Percentiles rank a stretch among this genome's conserved stretches.
Conservation (phyloP, 768 basidiomycete species). For the Epithele typhae region DNA sequence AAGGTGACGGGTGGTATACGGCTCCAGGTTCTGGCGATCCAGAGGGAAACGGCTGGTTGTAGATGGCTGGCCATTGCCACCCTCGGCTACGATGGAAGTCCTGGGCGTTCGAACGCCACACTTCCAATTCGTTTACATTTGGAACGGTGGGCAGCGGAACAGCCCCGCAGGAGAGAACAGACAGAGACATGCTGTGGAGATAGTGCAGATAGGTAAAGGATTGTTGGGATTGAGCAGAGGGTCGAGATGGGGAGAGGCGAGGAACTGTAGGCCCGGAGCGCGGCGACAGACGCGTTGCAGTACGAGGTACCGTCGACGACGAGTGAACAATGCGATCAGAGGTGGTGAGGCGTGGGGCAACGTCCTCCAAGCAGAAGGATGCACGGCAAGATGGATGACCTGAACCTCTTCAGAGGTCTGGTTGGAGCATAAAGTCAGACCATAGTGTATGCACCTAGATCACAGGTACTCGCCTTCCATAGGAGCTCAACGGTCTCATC, state of each 20-base stretch:
- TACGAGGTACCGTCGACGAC: neutral
- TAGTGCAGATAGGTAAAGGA: constrained; percentile 5
- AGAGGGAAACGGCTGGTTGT: constrained; percentile 35
- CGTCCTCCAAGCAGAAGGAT: constrained; percentile 69
- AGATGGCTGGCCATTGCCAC: constrained; percentile 39
- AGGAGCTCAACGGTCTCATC: constrained; percentile 60
- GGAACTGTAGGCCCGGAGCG: no score
- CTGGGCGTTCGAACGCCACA: constrained; percentile 18
- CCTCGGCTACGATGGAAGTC: constrained; percentile 30
- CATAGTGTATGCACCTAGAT: constrained; percentile 4
- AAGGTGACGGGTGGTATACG: constrained; percentile 28
- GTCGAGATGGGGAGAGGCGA: no score
- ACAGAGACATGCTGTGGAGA: constrained; percentile 6
- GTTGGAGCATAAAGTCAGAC: constrained; percentile 3
- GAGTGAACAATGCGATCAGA: neutral
- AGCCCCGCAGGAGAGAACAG: constrained; percentile 1
- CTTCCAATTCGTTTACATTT: constrained; percentile 3
- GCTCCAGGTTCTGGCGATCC: constrained; percentile 23
- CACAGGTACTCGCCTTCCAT: constrained; percentile 54
- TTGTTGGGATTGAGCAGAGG: no score
- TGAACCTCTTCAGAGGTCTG: constrained; percentile 56
- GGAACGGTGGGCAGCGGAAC: constrained; percentile 4
- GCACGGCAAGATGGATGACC: constrained; percentile 73
- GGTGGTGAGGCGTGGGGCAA: constrained; percentile 40
- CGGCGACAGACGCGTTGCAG: no score